Conservation (phyloP, 495 filamentous ascomycete species). For the Letharia columbiana region DNA sequence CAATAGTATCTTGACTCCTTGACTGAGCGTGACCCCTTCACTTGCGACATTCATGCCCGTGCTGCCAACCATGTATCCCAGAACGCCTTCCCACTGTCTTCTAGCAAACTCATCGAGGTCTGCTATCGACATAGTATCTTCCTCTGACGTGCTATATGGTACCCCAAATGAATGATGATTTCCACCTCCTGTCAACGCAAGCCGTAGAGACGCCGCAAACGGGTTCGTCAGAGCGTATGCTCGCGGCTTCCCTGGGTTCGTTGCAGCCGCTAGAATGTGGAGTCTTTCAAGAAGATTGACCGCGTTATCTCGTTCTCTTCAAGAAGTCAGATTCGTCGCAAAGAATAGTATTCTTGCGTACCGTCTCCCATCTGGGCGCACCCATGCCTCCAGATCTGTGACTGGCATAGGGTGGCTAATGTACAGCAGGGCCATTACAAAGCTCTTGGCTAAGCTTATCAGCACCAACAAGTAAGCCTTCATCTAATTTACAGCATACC, state of each 20-base stretch:
- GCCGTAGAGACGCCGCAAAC: conserved; percentile 67
- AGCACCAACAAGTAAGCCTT: conserved; percentile 17
- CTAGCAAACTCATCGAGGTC: conserved; percentile 82
- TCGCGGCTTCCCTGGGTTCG: conserved; percentile 48
- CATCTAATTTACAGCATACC: conserved; percentile 44
- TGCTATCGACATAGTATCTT: conserved; percentile 49
- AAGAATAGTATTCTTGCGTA: conserved; percentile 27
- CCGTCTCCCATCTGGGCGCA: conserved; percentile 63
- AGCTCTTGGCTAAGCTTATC: conserved; percentile 65
- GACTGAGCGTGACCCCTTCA: conserved; percentile 52
- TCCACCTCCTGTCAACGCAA: conserved; percentile 80
- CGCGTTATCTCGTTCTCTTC: conserved; percentile 71
- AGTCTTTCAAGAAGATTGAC: conserved; percentile 70
- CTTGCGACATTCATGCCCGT: conserved; percentile 45
- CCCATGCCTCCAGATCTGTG: conserved; percentile 73
- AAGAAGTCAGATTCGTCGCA: neutral
- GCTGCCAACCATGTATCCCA: conserved; percentile 86
- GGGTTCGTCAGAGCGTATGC: conserved; percentile 63
- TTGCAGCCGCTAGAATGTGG: conserved; percentile 61
- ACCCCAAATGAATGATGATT: conserved; percentile 84
- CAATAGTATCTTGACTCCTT: conserved; percentile 74
- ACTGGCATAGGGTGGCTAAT: conserved; percentile 66
- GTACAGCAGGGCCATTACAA: conserved; percentile 92
- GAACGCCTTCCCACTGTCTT: conserved; percentile 86
- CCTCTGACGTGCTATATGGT: conserved; percentile 53